Base-by-base conservation (phyloP, 768 basidiomycete genomes). In the Boletus rubroflammeus region DNA sequence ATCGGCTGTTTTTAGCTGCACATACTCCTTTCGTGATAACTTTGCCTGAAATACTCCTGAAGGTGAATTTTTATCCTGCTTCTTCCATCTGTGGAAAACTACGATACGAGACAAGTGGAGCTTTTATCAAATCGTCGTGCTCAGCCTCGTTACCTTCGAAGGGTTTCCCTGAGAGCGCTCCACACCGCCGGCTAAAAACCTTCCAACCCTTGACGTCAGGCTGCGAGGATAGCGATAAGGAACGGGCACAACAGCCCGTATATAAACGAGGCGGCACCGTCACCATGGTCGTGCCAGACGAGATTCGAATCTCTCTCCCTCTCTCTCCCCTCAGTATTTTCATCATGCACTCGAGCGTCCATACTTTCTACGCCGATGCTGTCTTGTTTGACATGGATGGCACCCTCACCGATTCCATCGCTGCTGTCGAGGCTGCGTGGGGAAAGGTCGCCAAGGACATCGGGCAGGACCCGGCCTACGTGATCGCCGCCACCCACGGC, bases 401-500 rank as follows among this genome's bases (percentile, higher is more conserved):
- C 41, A 88, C 86, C 15, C 76, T 88, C 50, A 87, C 86, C 40
- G 85, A 88, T 67, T 86, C 85, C 17, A 88, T 88, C 66, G 71
- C 81, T 19, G 83, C 85, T 4, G 85, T 88, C 56, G 85, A 88
- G 66, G 84, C 84, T 3, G 87, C 87, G 4, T 89, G 87, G 87
- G 80, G 81, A 29, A 81, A 81, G 62, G 85, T 89, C 41, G 86
- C 87, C 2, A 72, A 73, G 47, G 85, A 88, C 65, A 79, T 89
- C 47, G 84, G 84, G 50, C 78, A 81, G 69, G 84, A 86, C 68
- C 83, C 84, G 7, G 75, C 77, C 53, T 76, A 81, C 52, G 84
- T 87, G 57, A 86, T 88, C 63, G 83, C 81, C 10, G 83, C 84
- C 36, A 88, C 86, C n/a, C 87, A 90, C 67, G 87, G 87, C 63